These are phyloP conservation scores for Zygosaccharomyces kombuchaensis DNA, from an alignment of 805 yeast genomes.

Conservation along the genomic window DNA sequence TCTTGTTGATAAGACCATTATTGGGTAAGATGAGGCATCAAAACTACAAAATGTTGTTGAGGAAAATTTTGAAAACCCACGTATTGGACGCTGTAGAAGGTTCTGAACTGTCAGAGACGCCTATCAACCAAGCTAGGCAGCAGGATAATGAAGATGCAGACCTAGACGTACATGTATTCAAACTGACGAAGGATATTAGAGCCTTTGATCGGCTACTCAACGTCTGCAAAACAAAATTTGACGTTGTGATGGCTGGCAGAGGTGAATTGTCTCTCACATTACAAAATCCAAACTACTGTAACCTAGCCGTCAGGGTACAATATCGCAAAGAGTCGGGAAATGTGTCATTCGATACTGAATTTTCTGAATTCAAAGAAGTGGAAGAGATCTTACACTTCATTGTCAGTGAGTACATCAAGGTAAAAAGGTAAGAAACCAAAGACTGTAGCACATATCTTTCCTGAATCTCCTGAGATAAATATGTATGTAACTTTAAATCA, in stretches of 20 bases:
- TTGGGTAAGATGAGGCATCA: conserved; percentile 34
- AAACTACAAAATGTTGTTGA: conserved; percentile 27
- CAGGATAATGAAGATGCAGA: neutral
- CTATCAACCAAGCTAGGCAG: neutral
- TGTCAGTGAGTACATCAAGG: conserved; percentile 26
- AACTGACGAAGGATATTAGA: conserved; percentile 23
- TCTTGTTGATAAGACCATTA: conserved; percentile 30
- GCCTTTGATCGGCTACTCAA: conserved; percentile 23
- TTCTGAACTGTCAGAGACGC: conserved; percentile 8
- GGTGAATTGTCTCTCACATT: conserved; percentile 18
- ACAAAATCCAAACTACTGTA: conserved; percentile 33
- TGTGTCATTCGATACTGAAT: conserved; percentile 25
- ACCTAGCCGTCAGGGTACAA: conserved; percentile 25
- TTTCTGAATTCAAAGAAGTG: conserved; percentile 33
- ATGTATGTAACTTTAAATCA: neutral
- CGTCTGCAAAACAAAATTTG: conserved; percentile 23
- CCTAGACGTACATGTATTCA: conserved; percentile 23
- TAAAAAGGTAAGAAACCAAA: neutral
- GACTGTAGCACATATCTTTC: neutral
- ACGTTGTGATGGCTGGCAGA: conserved; percentile 12
- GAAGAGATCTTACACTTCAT: conserved; percentile 35
- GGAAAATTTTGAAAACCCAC: conserved; percentile 26
- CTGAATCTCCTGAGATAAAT: neutral
- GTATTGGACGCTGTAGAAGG: conserved; percentile 24
- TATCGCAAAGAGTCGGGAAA: conserved; percentile 12